Percentiles rank a stretch among this genome's conserved stretches.
These are phyloP conservation scores for Samsoniella hepiali DNA, from an alignment of 2,329 filamentous ascomycete species.

Conservation along the genomic window DNA sequence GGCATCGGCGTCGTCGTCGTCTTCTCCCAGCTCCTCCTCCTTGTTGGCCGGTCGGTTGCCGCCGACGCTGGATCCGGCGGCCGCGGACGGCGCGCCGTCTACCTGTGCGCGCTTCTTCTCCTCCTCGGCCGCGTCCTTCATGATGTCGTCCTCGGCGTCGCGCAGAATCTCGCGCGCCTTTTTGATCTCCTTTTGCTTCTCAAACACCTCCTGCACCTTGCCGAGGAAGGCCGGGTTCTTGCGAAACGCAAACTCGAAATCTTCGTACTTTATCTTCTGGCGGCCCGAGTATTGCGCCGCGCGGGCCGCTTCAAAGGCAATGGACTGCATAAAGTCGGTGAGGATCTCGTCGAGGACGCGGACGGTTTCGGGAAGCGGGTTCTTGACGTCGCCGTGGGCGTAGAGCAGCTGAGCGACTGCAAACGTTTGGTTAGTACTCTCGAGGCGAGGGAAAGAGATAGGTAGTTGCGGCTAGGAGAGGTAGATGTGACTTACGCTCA, in stretches of 20 bases:
- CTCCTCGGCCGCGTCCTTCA: slow-evolving; percentile 49
- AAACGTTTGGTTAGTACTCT: neutral
- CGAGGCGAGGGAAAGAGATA: neutral
- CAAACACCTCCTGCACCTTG: slow-evolving; percentile 82
- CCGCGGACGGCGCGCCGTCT: slow-evolving; percentile 18
- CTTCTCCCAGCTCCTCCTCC: slow-evolving; percentile 52
- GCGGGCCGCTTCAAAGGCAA: slow-evolving; percentile 84
- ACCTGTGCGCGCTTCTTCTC: slow-evolving; percentile 37
- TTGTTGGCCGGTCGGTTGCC: slow-evolving; percentile 28
- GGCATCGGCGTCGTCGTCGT: slow-evolving; percentile 47
- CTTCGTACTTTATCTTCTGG: slow-evolving; percentile 96
- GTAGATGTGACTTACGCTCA: slow-evolving; percentile 55
- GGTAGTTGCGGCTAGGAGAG: neutral
- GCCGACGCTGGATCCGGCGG: slow-evolving; percentile 5
- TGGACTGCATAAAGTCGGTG: slow-evolving; percentile 93
- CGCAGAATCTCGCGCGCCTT: slow-evolving; percentile 73
- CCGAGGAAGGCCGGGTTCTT: slow-evolving; percentile 83
- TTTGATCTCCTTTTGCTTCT: slow-evolving; percentile 84
- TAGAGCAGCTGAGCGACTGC: slow-evolving; percentile 71
- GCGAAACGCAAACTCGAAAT: slow-evolving; percentile 92
- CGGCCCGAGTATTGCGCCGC: slow-evolving; percentile 82
- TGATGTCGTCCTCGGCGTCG: slow-evolving; percentile 61
- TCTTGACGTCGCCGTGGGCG: slow-evolving; percentile 73
- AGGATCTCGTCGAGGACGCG: slow-evolving; percentile 90
- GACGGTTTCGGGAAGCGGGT: slow-evolving; percentile 79